phyloP scores from a whole-genome alignment of 2,329 filamentous ascomycete species.

The Dryadomyces sulphureus region DNA sequence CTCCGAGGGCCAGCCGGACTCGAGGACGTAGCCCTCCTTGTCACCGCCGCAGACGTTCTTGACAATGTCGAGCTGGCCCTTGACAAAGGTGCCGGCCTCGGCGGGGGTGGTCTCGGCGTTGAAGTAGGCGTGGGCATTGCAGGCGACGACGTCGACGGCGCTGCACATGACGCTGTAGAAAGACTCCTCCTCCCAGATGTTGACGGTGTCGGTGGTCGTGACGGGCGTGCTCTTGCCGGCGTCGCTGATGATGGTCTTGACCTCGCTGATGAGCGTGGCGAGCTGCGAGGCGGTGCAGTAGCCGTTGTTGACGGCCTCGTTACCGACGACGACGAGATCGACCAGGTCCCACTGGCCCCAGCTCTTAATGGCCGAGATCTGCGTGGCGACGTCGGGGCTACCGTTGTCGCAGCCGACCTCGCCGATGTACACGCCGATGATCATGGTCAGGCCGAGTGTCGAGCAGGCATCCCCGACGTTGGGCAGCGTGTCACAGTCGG shows the following conservation, averaged over 20 bases:
- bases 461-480: conserved; percentile 58
- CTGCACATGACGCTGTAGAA: conserved; percentile 48
- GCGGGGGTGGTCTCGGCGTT: conserved; percentile 50
- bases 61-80: conserved; percentile 58
- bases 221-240: conserved; percentile 59
- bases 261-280: conserved; percentile 51
- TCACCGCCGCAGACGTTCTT: conserved; percentile 50
- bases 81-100: conserved; percentile 63
- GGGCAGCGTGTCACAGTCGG: conserved; percentile 72
- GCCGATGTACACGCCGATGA: conserved; percentile 79
- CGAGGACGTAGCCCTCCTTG: conserved; percentile 66
- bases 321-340: conserved; percentile 71
- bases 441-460: conserved; percentile 57
- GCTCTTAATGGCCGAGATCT: conserved; percentile 56
- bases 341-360: conserved; percentile 67
- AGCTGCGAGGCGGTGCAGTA: conserved; percentile 52
- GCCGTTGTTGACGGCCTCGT: conserved; percentile 74
- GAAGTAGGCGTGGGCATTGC: conserved; percentile 93
- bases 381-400: conserved; percentile 48
- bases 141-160: conserved; percentile 62
- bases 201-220: conserved; percentile 78
- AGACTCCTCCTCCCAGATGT: conserved; percentile 54
- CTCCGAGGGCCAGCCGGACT: conserved; percentile 74
- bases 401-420: conserved; percentile 41
- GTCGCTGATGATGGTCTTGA: conserved; percentile 45